Conservation (phyloP, 805 yeast species). For the Wickerhamiella australiensis region DNA sequence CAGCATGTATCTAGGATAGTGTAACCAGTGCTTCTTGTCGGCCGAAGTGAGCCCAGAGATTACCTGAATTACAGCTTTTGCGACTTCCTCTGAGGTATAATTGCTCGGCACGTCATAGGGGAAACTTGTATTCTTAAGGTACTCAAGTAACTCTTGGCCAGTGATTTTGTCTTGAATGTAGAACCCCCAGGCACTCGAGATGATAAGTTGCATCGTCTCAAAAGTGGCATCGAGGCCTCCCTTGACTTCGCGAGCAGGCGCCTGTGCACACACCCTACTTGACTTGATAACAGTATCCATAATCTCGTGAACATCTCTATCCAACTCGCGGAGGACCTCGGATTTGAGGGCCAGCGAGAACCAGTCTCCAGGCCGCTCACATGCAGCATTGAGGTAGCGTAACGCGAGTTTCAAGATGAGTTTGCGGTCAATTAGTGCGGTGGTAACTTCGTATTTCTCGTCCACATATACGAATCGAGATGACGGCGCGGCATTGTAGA, state of each 20-base stretch:
- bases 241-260: conserved; percentile 11
- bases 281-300: conserved; percentile 34
- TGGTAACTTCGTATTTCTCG: conserved; percentile 19
- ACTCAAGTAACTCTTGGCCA: conserved; percentile 14
- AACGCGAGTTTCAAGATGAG: conserved; percentile 31
- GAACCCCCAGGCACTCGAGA: conserved; percentile 31
- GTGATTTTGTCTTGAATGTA: conserved; percentile 11
- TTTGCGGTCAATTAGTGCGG: conserved; percentile 9
- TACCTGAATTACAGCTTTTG: conserved; percentile 17
- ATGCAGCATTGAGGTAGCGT: conserved; percentile 36
- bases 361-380: conserved; percentile 41
- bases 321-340: conserved; percentile 45
- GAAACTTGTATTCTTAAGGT: neutral
- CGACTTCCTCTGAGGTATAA: neutral
- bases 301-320: conserved; percentile 27
- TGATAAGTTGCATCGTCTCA: conserved; percentile 24
- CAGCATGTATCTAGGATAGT: conserved; percentile 61
- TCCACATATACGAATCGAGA: conserved; percentile 24
- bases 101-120: neutral
- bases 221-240: conserved; percentile 13
- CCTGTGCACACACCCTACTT: conserved; percentile 10
- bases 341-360: conserved; percentile 43
- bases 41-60: conserved; percentile 38
- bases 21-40: conserved; percentile 89
- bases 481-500: conserved; percentile 44